Conservation (phyloP, 495 filamentous ascomycete species). For the Jackrogersella multiformis region DNA sequence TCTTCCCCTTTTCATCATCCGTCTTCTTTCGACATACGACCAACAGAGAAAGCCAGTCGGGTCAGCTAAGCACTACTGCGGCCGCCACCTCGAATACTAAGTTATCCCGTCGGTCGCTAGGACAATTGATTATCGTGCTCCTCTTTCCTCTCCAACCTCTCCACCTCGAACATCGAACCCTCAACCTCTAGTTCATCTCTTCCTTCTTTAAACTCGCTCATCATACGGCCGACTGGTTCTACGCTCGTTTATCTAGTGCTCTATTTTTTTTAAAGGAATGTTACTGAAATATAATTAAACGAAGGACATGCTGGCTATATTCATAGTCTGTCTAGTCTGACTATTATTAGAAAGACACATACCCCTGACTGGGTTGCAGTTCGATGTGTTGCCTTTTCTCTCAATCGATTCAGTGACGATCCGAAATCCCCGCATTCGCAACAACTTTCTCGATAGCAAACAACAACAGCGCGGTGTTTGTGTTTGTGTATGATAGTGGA, state of each 20-base stretch:
- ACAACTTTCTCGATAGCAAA: constrained; percentile 24
- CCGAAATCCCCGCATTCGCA: constrained; percentile 25
- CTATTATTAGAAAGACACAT: constrained; percentile 8
- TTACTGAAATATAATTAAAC: background rate
- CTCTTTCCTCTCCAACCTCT: too few relatives aligned
- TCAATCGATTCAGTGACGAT: constrained; percentile 27
- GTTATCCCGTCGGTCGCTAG: background rate
- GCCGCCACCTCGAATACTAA: constrained; percentile 25
- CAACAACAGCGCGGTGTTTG: too few relatives aligned
- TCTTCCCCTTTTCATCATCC: constrained; percentile 4
- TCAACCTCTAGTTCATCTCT: constrained; percentile 10
- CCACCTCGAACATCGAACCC: too few relatives aligned
- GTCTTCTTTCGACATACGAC: constrained; percentile 12
- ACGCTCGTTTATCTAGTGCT: constrained; percentile 31
- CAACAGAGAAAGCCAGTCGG: constrained; percentile 3
- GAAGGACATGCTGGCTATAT: constrained; percentile 14
- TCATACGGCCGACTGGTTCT: constrained; percentile 20
- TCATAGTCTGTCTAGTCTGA: constrained; percentile 13
- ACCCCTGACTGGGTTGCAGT: constrained; percentile 10
- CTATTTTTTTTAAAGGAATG: background rate
- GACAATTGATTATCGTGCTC: constrained; percentile 13
- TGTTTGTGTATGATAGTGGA: background rate
- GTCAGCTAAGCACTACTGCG: constrained; percentile 21
- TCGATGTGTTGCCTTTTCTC: constrained; percentile 27
- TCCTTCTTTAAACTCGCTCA: constrained; percentile 7